phyloP scores from a whole-genome alignment of 306 rosid species.

The Cucumis melo region DNA sequence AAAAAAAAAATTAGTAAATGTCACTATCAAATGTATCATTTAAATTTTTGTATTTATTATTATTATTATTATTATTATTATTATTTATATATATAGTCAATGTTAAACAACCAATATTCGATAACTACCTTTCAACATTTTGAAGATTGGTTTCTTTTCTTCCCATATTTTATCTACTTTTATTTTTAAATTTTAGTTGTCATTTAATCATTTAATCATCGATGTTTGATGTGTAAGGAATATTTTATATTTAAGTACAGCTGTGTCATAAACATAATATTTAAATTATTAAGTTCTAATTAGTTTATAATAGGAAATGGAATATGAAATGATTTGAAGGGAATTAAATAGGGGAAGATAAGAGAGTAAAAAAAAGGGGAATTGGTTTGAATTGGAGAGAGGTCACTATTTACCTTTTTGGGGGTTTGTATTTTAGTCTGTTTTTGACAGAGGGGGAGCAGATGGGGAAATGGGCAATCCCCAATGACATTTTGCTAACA shows the following conservation, averaged over 20 bases:
- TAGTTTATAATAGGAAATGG: no score
- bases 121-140: background rate
- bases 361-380: background rate
- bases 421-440: background rate
- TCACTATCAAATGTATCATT: background rate
- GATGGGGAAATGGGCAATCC: background rate
- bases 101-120: background rate
- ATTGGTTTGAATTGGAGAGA: background rate
- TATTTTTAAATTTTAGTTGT: background rate
- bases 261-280: no score
- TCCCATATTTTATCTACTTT: background rate
- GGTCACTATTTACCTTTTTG: background rate
- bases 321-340: no score
- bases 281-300: no score
- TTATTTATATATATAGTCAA: background rate
- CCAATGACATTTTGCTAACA: background rate
- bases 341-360: background rate
- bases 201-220: background rate
- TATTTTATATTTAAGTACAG: background rate
- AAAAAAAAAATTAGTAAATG: background rate
- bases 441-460: background rate
- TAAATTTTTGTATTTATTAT: background rate
- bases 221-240: background rate
- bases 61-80: no score
- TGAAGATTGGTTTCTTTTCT: background rate